phyloP scores from a whole-genome alignment of 768 basidiomycete genomes.

The Trametes maxima region DNA sequence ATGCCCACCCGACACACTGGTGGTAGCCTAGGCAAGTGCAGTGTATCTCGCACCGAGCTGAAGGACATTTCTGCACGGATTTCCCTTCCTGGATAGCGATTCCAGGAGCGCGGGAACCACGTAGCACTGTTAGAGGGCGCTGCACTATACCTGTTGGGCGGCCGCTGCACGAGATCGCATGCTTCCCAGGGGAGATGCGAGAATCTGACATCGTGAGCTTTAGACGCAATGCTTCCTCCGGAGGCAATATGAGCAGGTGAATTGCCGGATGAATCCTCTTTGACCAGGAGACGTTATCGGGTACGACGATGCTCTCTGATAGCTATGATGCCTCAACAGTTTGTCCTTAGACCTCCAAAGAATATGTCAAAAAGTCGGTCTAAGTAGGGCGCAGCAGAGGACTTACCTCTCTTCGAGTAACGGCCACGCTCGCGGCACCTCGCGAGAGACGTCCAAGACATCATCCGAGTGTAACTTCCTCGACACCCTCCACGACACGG shows the following conservation, averaged over 20 bases:
- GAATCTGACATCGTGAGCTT: not conserved
- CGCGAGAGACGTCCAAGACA: not conserved
- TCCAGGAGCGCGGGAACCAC: conserved; percentile 10
- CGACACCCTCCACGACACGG: not conserved
- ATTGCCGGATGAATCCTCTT: not conserved
- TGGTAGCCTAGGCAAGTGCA: not conserved
- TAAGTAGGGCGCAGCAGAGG: not conserved
- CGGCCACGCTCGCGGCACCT: not conserved
- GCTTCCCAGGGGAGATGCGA: not conserved
- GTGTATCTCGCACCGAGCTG: not conserved
- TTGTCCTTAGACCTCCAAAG: too few species aligned
- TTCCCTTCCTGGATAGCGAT: not conserved
- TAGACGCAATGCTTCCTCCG: not conserved
- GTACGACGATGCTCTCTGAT: too few species aligned
- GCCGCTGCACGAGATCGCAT: not conserved
- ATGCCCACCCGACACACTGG: not conserved
- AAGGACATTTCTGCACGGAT: not conserved
- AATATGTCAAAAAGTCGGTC: not conserved
- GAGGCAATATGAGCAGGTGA: not conserved
- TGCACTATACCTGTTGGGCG: too few species aligned
- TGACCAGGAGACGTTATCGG: not conserved
- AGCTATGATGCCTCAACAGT: too few species aligned
- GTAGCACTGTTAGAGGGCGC: not conserved
- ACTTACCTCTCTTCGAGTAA: not conserved
- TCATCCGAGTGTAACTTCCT: not conserved